Base-by-base conservation (phyloP, 257 asterid species). In the Solanum bulbocastanum region DNA sequence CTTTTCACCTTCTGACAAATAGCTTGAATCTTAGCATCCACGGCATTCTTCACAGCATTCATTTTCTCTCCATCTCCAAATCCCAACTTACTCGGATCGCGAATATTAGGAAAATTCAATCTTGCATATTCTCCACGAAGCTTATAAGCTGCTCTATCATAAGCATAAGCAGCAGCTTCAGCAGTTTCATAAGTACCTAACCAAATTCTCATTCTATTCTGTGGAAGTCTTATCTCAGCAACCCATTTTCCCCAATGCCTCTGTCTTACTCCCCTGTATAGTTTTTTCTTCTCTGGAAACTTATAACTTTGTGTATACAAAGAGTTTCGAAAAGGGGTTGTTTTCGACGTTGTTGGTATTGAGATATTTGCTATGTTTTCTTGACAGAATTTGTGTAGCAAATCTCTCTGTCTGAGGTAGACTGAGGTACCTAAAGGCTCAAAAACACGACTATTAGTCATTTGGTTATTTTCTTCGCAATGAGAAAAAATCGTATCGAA, bases 231-330 rank as follows among this genome's bases (percentile, higher is more conserved):
- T 25, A 96, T 97, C 73, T 97, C 99, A 8, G 99, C 99, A 15
- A 97, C 99, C 99, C 99, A 97, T 72, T 94, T 97, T 3, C 99
- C 99, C 99, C 99, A 97, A 86, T 97, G 99, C 93, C 99, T 91
- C 92, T 97, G 99, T 88, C 99, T 89, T n/a, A 97, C 99, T 1
- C 99, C 99, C 44, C 99, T 89, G 90, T 97, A 97, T 0, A 97
- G 91, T 89, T 97, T 97, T 30, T 94, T 94, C 97, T 93, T 96
- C 88, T 86, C 86, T n/a, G 94, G 91, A 88, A 89, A 88, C 82
- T 87, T 87, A 39, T 89, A 90, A 18, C 90, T 92, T n/a, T 52
- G 93, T 23, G 84, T 35, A 46, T 81, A 89, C 25, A 86, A 79
- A 83, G 89, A 89, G 68, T 83, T 87, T 0, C n/a, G 90, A 46